phyloP scores from a whole-genome alignment of 177 flowering plant genomes.

The Tripterygium wilfordii region DNA sequence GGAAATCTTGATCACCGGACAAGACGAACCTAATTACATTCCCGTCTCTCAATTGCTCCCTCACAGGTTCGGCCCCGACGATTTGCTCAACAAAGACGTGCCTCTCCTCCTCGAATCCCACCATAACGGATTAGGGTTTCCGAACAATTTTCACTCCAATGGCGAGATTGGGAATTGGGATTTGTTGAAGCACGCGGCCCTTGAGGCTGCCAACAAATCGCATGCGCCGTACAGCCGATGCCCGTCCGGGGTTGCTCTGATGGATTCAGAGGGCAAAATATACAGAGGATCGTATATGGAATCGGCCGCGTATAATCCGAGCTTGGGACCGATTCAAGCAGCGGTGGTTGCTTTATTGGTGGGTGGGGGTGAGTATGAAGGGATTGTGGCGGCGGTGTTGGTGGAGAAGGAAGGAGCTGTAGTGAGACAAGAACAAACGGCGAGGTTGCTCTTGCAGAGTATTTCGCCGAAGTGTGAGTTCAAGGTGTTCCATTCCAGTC shows the following conservation, averaged over 20 bases:
- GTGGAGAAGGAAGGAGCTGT: slow-evolving; percentile 70
- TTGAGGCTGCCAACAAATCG: slow-evolving; percentile 69
- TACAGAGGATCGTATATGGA: slow-evolving; percentile 73
- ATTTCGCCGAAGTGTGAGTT: slow-evolving; percentile 66
- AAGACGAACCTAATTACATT: not conserved
- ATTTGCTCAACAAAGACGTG: slow-evolving; percentile 43
- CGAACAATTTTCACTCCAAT: not conserved
- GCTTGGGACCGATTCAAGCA: slow-evolving; percentile 83
- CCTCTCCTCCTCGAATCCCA: slow-evolving; percentile 65
- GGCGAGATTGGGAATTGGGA: no score
- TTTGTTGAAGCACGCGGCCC: slow-evolving; percentile 41
- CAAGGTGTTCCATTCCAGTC: slow-evolving; percentile 42
- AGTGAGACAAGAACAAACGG: slow-evolving; percentile 66
- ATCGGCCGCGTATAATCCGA: slow-evolving; percentile 93
- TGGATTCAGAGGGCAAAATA: slow-evolving; percentile 53
- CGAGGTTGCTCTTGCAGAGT: slow-evolving; percentile 48
- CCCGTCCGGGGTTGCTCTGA: slow-evolving; percentile 80
- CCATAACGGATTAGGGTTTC: slow-evolving; percentile 28
- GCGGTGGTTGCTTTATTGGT: slow-evolving; percentile 77
- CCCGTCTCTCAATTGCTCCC: slow-evolving; percentile 49
- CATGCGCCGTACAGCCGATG: slow-evolving; percentile 89
- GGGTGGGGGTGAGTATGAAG: slow-evolving; percentile 53
- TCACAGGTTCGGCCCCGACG: slow-evolving; percentile 75
- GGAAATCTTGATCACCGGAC: slow-evolving; percentile 39
- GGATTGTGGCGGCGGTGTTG: slow-evolving; percentile 63